Evolutionary conservation across 2,329 filamentous ascomycete species (phyloP), one percentile per base, ranked within the genome.

Genomic region (Ophiostoma sp.): DNA sequence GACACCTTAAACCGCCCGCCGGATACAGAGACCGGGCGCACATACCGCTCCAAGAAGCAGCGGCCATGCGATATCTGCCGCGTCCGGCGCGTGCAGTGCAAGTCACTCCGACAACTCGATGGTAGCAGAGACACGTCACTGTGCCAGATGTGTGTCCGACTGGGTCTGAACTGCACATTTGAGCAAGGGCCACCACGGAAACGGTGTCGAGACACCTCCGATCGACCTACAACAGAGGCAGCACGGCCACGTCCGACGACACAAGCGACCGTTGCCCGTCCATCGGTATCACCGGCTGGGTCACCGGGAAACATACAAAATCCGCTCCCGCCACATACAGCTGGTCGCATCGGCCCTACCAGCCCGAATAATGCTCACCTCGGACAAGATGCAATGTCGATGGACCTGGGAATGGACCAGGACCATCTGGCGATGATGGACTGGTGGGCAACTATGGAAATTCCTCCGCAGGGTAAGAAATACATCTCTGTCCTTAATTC

Each of bases 21-120:
- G 2, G 57, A 61, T 12, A 61, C 57, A 19, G 57, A 61, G 57
- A 61, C 57, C 12, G 61, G 61, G 36, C 61, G 61, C 36, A 11
- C 39, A 42, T 68, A 71, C 69, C 69, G 69, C 12, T 71, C 69
- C 25, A 71, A 71, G 25, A 71, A 71, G 42, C 69, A 50, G 25
- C 55, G 69, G 42, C 69, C 69, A 9, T 71, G 69, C 39, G 69
- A 71, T 39, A 50, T 50, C 5, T 71, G 69, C 55, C 69, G 69
- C 55, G 2, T 22, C 5, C 55, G 69, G 15, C 39, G 42, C 17
- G 69, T 71, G 39, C 69, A 71, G 17, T 71, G 69, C 69, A 71
- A 71, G 55, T 71, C 39, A 2, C 57, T 71, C 9, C 69, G 17
- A 6, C 64, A n/a, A 42, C 39, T 9, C 31, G 55, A 71, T 11